A percentile compares a stretch with the other conserved stretches of the same genome.
phyloP scores from a whole-genome alignment of 1,284 basidiomycete species.

The Malassezia sp. region DNA sequence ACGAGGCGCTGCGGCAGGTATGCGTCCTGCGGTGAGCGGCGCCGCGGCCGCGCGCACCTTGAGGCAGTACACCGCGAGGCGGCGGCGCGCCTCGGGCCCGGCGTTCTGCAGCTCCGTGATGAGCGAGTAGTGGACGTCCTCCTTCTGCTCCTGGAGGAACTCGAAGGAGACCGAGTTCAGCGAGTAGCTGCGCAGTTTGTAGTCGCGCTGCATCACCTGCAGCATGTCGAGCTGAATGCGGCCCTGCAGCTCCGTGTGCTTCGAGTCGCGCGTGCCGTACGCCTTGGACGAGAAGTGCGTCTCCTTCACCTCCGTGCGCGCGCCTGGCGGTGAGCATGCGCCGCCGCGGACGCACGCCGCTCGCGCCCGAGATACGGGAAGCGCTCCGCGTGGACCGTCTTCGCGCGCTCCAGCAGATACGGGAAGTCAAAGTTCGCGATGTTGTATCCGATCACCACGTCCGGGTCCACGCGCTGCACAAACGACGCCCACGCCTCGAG shows the following conservation, averaged over 20 bases:
- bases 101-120: constrained; percentile 46
- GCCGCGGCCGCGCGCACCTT: constrained; percentile 21
- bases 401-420: constrained; percentile 44
- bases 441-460: constrained; percentile 46
- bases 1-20: constrained; percentile 45
- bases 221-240: constrained; percentile 46
- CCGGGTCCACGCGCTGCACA: constrained; percentile 41
- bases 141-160: constrained; percentile 46
- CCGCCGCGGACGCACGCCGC: constrained; percentile 12
- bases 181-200: constrained; percentile 44
- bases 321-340: constrained; percentile 2
- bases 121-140: constrained; percentile 45
- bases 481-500: constrained; percentile 43
- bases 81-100: constrained; percentile 42
- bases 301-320: constrained; percentile 43
- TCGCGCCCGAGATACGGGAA: constrained; percentile 45
- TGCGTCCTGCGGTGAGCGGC: constrained; percentile 23
- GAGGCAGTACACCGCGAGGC: constrained; percentile 44
- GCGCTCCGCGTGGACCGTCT: constrained; percentile 36
- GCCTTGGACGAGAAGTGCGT: constrained; percentile 47
- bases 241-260: constrained; percentile 43
- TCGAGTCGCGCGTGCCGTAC: constrained; percentile 45
- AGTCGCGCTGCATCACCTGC: constrained; percentile 46
- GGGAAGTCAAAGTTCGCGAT: constrained; percentile 46
- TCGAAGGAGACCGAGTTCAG: constrained; percentile 46